Evolutionary conservation across 306 rosid species (phyloP).

Genomic region (Alnus glutinosa): DNA sequence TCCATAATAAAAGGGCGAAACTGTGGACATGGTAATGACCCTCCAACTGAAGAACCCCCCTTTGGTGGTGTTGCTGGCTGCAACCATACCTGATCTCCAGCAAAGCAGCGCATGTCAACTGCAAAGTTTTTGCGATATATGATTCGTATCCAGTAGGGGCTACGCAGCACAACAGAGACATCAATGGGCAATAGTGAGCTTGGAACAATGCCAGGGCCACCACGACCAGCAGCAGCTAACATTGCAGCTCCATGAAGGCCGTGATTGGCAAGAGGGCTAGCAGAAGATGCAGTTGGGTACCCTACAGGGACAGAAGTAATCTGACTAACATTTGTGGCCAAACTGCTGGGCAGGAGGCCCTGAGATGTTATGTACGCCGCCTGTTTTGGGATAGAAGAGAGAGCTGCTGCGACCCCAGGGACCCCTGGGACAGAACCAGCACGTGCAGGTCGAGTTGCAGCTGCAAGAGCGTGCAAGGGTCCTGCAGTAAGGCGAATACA

Average conservation of each 20-base stretch:
- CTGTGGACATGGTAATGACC: constrained; percentile 97
- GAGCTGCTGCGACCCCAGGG: constrained; percentile 60
- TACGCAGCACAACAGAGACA: constrained; percentile 98
- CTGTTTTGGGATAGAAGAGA: constrained; percentile 78
- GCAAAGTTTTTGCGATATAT: constrained; percentile 93
- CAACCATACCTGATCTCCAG: constrained; percentile 99
- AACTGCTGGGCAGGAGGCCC: constrained; percentile 61
- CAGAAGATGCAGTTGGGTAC: constrained; percentile 48
- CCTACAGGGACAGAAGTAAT: constrained; percentile 55
- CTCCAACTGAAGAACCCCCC: constrained; percentile 84
- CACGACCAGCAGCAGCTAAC: constrained; percentile 92
- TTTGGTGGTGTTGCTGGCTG: constrained; percentile 99
- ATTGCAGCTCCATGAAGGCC: constrained; percentile 68
- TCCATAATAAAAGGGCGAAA: constrained; percentile 99
- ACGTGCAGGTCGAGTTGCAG: constrained; percentile 97
- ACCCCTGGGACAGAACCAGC: constrained; percentile 93
- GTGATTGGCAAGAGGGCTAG: constrained; percentile 59
- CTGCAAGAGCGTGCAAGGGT: constrained; percentile 95
- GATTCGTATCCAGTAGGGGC: constrained; percentile 97
- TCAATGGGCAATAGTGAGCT: constrained; percentile 97
- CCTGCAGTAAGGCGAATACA: constrained; percentile 99
- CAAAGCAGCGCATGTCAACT: constrained; percentile 99
- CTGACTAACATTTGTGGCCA: constrained; percentile 54
- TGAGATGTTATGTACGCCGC: constrained; percentile 66
- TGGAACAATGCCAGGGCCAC: constrained; percentile 98